Percentiles rank a stretch among this genome's conserved stretches.
These are phyloP conservation scores for Hebeloma cylindrosporum DNA, from an alignment of 768 basidiomycete species.

Conservation along the genomic window DNA sequence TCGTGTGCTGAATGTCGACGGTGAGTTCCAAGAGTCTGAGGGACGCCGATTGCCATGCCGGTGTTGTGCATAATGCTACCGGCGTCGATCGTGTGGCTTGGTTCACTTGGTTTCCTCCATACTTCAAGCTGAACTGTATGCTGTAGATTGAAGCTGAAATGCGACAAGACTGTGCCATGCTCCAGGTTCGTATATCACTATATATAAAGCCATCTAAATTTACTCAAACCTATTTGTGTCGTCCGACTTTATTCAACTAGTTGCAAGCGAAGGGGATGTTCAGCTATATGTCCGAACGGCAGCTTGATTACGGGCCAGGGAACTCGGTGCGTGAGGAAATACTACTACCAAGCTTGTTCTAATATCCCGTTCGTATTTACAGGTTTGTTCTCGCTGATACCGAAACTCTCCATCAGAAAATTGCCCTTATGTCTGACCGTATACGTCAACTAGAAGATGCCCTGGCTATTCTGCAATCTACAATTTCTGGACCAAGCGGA, in stretches of 20 bases:
- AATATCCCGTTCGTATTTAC: background rate
- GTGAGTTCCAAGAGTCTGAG: constrained; percentile 29
- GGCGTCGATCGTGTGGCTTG: constrained; percentile 13
- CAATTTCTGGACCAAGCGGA: constrained; percentile 32
- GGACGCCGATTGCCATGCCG: constrained; percentile 1
- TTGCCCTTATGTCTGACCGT: constrained; percentile 65
- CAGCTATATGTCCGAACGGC: constrained; percentile 77
- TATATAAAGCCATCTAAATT: background rate
- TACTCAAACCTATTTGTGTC: background rate
- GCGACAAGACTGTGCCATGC: constrained; percentile 69
- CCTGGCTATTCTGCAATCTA: constrained; percentile 52
- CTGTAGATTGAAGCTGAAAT: constrained; percentile 64
- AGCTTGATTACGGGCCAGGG: constrained; percentile 77
- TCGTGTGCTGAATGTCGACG: constrained; percentile 67
- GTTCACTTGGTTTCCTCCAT: background rate
- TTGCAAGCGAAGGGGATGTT: constrained; percentile 73
- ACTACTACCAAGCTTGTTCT: constrained; percentile 4
- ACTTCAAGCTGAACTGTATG: no score
- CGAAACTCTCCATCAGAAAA: constrained; percentile 67
- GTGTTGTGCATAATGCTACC: constrained; percentile 3
- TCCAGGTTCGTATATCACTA: constrained; percentile 37
- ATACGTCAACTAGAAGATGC: constrained; percentile 74
- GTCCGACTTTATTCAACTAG: constrained; percentile 22
- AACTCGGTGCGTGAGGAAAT: constrained; percentile 51
- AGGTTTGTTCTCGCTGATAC: constrained; percentile 76